phyloP scores from a whole-genome alignment of 305 asterid genomes.

The Ilex paraguariensis region DNA sequence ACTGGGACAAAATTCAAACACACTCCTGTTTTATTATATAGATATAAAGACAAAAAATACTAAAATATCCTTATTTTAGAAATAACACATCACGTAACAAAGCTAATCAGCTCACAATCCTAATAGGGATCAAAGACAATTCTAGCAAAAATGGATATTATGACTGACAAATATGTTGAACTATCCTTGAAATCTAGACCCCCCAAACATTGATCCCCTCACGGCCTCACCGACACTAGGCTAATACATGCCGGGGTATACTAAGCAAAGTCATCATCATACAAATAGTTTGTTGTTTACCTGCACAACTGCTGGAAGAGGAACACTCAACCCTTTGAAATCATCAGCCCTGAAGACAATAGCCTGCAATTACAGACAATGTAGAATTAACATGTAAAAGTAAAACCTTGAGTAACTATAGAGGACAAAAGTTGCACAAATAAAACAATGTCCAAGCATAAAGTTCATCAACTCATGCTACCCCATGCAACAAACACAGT shows the following conservation, averaged over 20 bases:
- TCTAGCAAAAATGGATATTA: too few species aligned
- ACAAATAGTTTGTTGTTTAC: conserved; percentile 27
- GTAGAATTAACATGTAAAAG: background rate
- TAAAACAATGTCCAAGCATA: background rate
- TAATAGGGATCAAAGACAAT: too few species aligned
- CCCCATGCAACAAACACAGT: background rate
- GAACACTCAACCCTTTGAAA: conserved; percentile 75
- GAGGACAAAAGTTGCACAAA: background rate
- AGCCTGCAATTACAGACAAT: conserved; percentile 52
- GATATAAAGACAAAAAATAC: too few species aligned
- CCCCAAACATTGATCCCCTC: too few species aligned
- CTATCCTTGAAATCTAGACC: too few species aligned
- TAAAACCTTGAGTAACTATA: background rate
- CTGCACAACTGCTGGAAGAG: conserved; percentile 94
- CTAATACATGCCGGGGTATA: background rate
- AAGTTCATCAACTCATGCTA: background rate
- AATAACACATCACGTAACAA: too few species aligned
- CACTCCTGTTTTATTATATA: too few species aligned
- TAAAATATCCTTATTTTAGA: too few species aligned
- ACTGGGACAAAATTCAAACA: too few species aligned
- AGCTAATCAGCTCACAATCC: too few species aligned
- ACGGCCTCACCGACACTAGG: background rate
- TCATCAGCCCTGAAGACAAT: conserved; percentile 69
- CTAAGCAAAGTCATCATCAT: conserved; percentile 7
- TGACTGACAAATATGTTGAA: too few species aligned